These are phyloP conservation scores for Lactarius akahatsu DNA, from an alignment of 768 basidiomycete species.

Conservation along the genomic window DNA sequence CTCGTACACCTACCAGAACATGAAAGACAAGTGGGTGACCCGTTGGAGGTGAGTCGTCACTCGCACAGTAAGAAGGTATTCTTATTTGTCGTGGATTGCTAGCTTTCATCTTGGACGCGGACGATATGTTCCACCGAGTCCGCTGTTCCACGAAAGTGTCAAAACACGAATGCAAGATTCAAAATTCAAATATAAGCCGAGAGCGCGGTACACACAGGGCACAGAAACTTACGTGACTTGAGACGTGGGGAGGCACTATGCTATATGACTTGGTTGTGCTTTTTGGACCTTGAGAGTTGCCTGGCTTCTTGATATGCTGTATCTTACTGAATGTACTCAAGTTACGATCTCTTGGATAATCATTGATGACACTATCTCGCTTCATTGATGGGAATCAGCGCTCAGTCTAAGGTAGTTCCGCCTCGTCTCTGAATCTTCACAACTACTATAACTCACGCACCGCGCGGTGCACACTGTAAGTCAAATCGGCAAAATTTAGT, in stretches of 20 bases:
- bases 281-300: not conserved
- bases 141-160: constrained; percentile 65
- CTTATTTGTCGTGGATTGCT: not conserved
- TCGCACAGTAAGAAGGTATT: not conserved
- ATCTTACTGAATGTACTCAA: not conserved
- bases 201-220: constrained; percentile 49
- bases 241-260: constrained; percentile 6
- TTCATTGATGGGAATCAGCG: not conserved
- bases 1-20: constrained; percentile 56
- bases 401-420: not conserved
- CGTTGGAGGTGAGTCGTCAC: constrained; percentile 49
- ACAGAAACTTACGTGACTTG: constrained; percentile 49
- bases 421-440: too few species aligned
- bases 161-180: constrained; percentile 52
- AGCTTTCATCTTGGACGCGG: constrained; percentile 61
- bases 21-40: constrained; percentile 51
- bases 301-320: not conserved
- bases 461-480: too few species aligned
- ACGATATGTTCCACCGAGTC: constrained; percentile 47
- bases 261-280: not conserved
- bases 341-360: not conserved
- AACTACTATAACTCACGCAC: too few species aligned
- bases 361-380: not conserved
- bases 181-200: constrained; percentile 55
- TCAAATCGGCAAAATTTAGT: too few species aligned